Base-by-base conservation (phyloP, 1,139 yeast genomes). In the Taphrina wiesneri region DNA sequence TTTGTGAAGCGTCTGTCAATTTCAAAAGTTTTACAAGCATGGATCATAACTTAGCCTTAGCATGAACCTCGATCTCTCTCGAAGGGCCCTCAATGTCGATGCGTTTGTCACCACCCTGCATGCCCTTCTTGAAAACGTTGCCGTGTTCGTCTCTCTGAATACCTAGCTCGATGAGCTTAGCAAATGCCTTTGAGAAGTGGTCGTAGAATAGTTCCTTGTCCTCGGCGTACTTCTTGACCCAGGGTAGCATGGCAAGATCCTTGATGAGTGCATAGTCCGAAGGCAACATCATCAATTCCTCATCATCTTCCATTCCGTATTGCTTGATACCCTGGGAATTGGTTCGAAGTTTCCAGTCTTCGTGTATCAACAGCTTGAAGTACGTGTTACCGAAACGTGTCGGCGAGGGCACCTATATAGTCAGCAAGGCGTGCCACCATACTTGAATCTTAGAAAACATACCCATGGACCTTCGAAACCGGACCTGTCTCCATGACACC, bases 401-500 rank as follows among this genome's bases (percentile, higher is more conserved):
- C 72, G 88, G 87, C 7, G 92, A 85, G 68, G 89, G 90, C 66
- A 92, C 54, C 54, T 49, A 23, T 13, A 49, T 26, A 5, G 36
- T 49, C 54, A 49, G 54, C 36, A 3, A 39, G 1, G 15, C n/a
- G 28, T 3, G 2, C 19, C 15, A 19, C 3, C 21, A 26, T n/a
- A 9, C n/a, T 17, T 4, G 3, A 11, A 5, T 28, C 36, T 17
- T 11, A 7, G 0, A 15, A 23, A 15, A 28, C 54, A 1, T 28
- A 49, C 91, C 97, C 97, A 90, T 67, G 96, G 96, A 56, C 96
- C 96, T 69, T 87, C 93, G 75, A 77, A 90, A 2, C 96, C 96
- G 23, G 79, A 74, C 54, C 77, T 73, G 59, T 76, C 74, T 49
- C 73, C 72, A 77, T 90, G 96, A 74, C 96, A 88, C 68, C 82